Evolutionary conservation across 164 flowering plant species (phyloP).

Genomic region (Litsea cubeba): DNA sequence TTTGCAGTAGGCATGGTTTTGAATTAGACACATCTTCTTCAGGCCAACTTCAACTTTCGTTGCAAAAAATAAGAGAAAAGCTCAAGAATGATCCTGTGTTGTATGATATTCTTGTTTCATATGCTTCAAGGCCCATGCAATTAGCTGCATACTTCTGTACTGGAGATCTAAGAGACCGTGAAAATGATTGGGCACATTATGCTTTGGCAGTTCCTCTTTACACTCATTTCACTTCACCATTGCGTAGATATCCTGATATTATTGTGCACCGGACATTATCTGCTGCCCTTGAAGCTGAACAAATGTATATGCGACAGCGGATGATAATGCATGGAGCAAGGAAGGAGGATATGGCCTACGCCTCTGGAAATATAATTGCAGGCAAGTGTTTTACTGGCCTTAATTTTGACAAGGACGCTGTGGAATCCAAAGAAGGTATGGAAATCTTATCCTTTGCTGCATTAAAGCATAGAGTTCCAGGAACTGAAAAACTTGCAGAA

Average conservation of each 20-base stretch:
- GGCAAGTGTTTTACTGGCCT: conserved; percentile 54
- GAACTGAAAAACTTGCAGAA: conserved; percentile 40
- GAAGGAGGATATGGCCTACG: conserved; percentile 4
- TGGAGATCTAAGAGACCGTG: conserved; percentile 48
- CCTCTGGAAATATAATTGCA: neutral
- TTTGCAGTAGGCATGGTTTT: conserved; percentile 70
- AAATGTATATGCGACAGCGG: conserved; percentile 32
- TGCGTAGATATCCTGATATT: conserved; percentile 91
- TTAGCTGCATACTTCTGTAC: conserved; percentile 73
- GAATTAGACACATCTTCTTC: conserved; percentile 76
- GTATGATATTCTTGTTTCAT: conserved; percentile 57
- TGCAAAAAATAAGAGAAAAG: conserved; percentile 51
- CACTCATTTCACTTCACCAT: conserved; percentile 94
- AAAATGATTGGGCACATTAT: conserved; percentile 74
- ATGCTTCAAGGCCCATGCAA: conserved; percentile 89
- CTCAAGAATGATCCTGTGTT: conserved; percentile 65
- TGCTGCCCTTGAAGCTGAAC: conserved; percentile 80
- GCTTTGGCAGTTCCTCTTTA: conserved; percentile 76
- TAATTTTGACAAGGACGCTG: conserved; percentile 47
- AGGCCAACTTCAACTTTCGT: conserved; percentile 55
- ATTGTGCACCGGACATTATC: conserved; percentile 80
- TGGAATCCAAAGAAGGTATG: conserved; percentile 46
- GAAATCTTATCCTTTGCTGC: conserved; percentile 62
- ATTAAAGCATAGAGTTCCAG: conserved; percentile 46
- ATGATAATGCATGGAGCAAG: conserved; percentile 10